These are phyloP conservation scores for Pleoardoris graminearum DNA, from an alignment of 2,329 filamentous ascomycete genomes.

Conservation along the genomic window DNA sequence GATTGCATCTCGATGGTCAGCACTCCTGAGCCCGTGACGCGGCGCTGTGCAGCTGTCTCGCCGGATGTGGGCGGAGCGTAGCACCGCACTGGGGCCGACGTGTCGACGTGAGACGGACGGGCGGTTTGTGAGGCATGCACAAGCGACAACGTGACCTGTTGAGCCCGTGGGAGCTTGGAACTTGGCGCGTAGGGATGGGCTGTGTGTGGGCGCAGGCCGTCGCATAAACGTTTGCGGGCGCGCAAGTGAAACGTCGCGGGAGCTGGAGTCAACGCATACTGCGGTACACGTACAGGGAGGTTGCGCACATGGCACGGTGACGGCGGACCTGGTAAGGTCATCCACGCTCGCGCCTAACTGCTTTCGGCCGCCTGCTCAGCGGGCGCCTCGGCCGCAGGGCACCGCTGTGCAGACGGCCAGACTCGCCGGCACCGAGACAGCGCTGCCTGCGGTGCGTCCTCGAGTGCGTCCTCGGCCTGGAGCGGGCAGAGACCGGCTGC, in stretches of 20 bases:
- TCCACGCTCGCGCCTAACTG: not conserved
- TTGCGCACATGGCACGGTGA: not conserved
- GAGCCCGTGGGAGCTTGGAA: not conserved
- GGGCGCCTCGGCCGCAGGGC: not conserved
- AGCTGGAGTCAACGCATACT: not conserved
- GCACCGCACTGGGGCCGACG: not conserved
- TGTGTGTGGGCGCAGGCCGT: not conserved
- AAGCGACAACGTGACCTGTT: constrained; percentile 12
- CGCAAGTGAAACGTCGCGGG: constrained; percentile 22
- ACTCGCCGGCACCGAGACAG: not conserved
- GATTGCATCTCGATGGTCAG: not conserved
- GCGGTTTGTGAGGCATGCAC: constrained; percentile 13
- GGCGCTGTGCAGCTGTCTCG: not conserved
- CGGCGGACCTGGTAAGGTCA: not conserved
- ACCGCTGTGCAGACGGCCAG: not conserved
- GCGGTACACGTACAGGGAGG: not conserved
- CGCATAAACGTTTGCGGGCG: constrained; percentile 18
- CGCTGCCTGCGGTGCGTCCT: not conserved
- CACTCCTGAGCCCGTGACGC: constrained; percentile 1
- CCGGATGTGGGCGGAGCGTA: not conserved
- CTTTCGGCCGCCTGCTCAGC: not conserved
- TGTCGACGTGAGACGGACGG: constrained; percentile 10
- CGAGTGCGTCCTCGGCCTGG: not conserved
- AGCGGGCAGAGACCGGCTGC: not conserved
- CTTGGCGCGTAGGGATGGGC: constrained; percentile 1